A percentile compares a stretch with the other conserved stretches of the same genome.
phyloP scores from a whole-genome alignment of 208 protist species.

The Crithidia acanthocephali region DNA sequence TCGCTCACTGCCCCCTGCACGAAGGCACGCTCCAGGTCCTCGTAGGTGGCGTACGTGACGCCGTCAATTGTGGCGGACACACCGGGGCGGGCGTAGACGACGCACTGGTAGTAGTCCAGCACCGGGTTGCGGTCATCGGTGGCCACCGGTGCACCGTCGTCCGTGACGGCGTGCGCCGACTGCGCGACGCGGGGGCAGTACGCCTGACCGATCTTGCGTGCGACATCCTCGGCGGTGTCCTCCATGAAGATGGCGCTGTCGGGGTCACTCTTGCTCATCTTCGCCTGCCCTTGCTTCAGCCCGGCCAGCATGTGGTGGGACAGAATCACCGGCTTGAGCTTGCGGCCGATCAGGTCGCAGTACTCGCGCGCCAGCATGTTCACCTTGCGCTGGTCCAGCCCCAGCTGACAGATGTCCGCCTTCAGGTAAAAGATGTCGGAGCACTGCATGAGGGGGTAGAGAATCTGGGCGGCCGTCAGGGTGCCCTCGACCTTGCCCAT shows the following conservation, averaged over 20 bases:
- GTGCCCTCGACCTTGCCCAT: conserved; percentile 98
- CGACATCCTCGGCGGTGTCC: conserved; percentile 95
- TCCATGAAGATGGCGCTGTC: conserved; percentile 99
- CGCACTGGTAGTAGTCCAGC: conserved; percentile 95
- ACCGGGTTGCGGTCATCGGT: conserved; percentile 95
- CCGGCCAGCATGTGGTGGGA: conserved; percentile 99
- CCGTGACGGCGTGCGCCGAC: conserved; percentile 44
- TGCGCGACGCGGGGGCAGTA: conserved; percentile 93
- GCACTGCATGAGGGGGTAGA: conserved; percentile 99
- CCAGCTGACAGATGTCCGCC: conserved; percentile 99
- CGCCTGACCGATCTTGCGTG: conserved; percentile 95
- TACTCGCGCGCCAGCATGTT: conserved; percentile 99
- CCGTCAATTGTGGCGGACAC: conserved; percentile 51
- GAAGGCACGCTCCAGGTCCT: conserved; percentile 84
- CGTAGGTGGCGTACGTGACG: conserved; percentile 70
- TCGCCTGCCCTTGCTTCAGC: conserved; percentile 95
- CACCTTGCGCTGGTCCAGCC: conserved; percentile 99
- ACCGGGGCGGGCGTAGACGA: conserved; percentile 86
- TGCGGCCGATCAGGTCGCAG: conserved; percentile 91
- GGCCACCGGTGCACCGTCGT: conserved; percentile 73
- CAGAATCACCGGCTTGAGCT: conserved; percentile 97
- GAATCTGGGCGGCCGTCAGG: conserved; percentile 97
- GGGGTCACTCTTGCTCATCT: conserved; percentile 99
- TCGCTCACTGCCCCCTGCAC: conserved; percentile 69
- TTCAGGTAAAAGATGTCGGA: conserved; percentile 99